phyloP scores from a whole-genome alignment of 495 filamentous ascomycete genomes.

The Penicillium chermesinum region DNA sequence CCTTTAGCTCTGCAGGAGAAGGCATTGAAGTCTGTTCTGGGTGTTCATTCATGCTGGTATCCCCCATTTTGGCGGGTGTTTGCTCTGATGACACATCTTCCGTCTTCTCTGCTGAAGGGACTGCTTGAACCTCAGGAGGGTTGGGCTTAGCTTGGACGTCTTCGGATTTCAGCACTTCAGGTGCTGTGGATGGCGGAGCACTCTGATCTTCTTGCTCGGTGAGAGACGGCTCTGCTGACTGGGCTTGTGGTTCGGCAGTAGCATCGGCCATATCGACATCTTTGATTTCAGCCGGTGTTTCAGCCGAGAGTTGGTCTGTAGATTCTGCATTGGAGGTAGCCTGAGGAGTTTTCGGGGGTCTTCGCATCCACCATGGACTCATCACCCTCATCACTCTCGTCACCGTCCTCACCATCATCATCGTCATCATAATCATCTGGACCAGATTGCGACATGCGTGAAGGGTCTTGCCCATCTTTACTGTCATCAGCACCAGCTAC shows the following conservation, averaged over 20 bases:
- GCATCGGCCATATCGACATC: constrained; percentile 23
- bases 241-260: constrained; percentile 22
- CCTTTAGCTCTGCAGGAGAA: too few species aligned
- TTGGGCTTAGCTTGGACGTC: constrained; percentile 3
- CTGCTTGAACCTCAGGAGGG: constrained; percentile 3
- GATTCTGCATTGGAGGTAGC: constrained; percentile 22
- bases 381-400: constrained; percentile 54
- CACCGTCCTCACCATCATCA: constrained; percentile 39
- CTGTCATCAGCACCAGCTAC: constrained; percentile 18
- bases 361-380: constrained; percentile 51
- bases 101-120: constrained; percentile 3
- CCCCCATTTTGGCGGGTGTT: background rate
- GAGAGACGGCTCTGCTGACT: constrained; percentile 15
- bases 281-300: constrained; percentile 18
- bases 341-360: constrained; percentile 38
- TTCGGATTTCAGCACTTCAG: background rate
- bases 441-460: constrained; percentile 32
- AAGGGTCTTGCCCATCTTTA: constrained; percentile 36
- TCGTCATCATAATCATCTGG: constrained; percentile 43
- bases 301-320: constrained; percentile 12
- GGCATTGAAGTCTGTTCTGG: background rate
- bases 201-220: background rate
- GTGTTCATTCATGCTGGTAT: background rate
- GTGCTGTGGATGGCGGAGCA: background rate
- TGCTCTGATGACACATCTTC: background rate